These are phyloP conservation scores for Kwoniella sp. DNA, from an alignment of 768 basidiomycete genomes.

Conservation along the genomic window DNA sequence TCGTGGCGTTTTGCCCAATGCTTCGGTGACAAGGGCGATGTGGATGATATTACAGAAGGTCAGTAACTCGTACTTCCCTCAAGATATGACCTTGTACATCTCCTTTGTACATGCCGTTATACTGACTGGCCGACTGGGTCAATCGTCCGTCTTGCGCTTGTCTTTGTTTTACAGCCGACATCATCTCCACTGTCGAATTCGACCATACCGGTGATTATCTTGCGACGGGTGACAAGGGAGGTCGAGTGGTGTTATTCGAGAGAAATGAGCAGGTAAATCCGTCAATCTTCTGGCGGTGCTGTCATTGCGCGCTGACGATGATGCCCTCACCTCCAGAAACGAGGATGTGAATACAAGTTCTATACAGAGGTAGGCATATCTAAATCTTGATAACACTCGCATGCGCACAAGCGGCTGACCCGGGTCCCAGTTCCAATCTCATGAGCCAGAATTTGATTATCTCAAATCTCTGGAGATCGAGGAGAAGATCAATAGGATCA, in stretches of 20 bases:
- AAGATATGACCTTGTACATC: background rate
- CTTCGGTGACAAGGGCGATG: conserved; percentile 94
- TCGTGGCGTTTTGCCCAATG: conserved; percentile 99
- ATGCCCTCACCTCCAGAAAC: conserved; percentile 75
- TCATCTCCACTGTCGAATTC: conserved; percentile 99
- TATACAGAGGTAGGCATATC: conserved; percentile 80
- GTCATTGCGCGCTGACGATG: conserved; percentile 10
- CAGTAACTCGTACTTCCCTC: conserved; percentile 33
- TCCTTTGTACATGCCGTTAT: conserved; percentile 17
- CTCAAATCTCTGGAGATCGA: conserved; percentile 99
- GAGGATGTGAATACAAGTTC: conserved; percentile 99
- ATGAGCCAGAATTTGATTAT: conserved; percentile 99
- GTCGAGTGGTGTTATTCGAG: conserved; percentile 97
- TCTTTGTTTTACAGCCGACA: conserved; percentile 77
- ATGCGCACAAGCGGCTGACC: background rate
- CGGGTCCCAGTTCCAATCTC: conserved; percentile 76
- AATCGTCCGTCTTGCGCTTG: conserved; percentile 53
- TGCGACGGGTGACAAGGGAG: conserved; percentile 99
- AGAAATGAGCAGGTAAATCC: conserved; percentile 87
- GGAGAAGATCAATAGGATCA: conserved; percentile 99
- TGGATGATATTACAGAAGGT: conserved; percentile 99
- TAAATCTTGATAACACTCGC: background rate
- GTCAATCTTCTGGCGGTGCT: background rate
- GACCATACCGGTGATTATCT: conserved; percentile 99
- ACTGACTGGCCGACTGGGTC: background rate